Conservation (phyloP, 352 stramenopile species). For the Globisporangium megalacanthum region DNA sequence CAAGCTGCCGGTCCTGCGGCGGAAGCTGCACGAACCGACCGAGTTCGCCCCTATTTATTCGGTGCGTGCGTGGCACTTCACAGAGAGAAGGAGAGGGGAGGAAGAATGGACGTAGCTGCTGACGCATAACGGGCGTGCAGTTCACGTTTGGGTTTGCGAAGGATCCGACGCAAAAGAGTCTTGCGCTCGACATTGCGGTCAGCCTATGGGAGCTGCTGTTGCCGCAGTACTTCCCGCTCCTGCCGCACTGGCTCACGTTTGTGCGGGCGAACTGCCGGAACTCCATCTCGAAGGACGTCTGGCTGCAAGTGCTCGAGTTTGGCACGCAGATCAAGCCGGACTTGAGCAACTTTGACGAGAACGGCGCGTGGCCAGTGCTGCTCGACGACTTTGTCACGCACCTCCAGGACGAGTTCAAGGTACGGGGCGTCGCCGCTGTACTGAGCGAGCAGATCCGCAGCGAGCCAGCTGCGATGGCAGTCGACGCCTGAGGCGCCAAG, state of each 20-base stretch:
- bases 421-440: slow-evolving; percentile 30
- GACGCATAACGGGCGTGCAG: slow-evolving; percentile 16
- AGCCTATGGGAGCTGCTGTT: slow-evolving; percentile 74
- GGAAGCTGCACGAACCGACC: slow-evolving; percentile 33
- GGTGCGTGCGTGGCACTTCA: slow-evolving; percentile 21
- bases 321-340: slow-evolving; percentile 58
- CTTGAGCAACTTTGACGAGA: slow-evolving; percentile 85
- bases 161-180: slow-evolving; percentile 76
- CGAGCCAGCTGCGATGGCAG: slow-evolving; percentile 27
- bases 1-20: slow-evolving; percentile 45
- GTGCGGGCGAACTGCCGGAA: slow-evolving; percentile 61
- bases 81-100: neutral
- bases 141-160: slow-evolving; percentile 84
- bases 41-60: slow-evolving; percentile 82
- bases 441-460: slow-evolving; percentile 21
- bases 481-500: slow-evolving; percentile 29
- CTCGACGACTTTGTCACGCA: slow-evolving; percentile 80
- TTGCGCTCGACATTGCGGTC: slow-evolving; percentile 63
- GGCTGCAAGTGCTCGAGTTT: slow-evolving; percentile 85
- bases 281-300: slow-evolving; percentile 81
- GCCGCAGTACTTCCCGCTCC: slow-evolving; percentile 52
- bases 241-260: slow-evolving; percentile 65
- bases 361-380: slow-evolving; percentile 81
- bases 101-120: too few relatives aligned
- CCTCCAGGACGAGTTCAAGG: slow-evolving; percentile 49